A percentile compares a stretch with the other conserved stretches of the same genome.
Conservation (phyloP, 176 grass and related monocot genomes). For the Leersia perrieri region DNA sequence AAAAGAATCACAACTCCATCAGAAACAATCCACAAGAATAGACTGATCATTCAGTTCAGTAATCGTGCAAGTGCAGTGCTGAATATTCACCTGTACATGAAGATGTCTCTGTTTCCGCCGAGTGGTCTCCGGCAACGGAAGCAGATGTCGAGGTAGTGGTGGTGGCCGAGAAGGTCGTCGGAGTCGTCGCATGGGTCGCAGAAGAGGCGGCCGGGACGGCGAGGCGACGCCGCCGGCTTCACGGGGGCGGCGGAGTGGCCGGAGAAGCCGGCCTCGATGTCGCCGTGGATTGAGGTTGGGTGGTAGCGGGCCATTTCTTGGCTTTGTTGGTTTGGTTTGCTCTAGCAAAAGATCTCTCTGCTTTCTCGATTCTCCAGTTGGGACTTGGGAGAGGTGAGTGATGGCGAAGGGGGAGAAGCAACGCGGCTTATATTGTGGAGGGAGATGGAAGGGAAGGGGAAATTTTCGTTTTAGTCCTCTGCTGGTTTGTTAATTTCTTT, state of each 20-base stretch:
- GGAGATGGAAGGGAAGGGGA: background rate
- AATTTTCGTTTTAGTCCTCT: conserved; percentile 3
- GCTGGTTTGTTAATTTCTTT: background rate
- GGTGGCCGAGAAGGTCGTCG: conserved; percentile 49
- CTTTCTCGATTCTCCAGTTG: background rate
- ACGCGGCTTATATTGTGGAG: conserved; percentile 23
- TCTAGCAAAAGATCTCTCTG: background rate
- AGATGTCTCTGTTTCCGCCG: conserved; percentile 70
- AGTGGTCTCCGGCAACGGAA: conserved; percentile 78
- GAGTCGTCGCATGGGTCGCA: conserved; percentile 47
- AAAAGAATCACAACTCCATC: background rate
- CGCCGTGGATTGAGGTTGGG: conserved; percentile 32
- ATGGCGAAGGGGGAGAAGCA: background rate
- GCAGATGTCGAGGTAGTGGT: conserved; percentile 87
- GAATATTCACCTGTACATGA: conserved; percentile 79
- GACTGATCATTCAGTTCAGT: background rate
- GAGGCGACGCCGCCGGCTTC: conserved; percentile 31
- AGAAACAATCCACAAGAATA: conserved; percentile 20
- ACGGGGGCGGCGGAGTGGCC: conserved; percentile 23
- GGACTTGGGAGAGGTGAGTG: background rate
- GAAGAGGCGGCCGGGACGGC: conserved; percentile 47
- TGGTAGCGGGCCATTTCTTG: conserved; percentile 35
- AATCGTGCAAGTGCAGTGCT: background rate
- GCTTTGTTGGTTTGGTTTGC: background rate
- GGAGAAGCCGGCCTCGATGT: conserved; percentile 55